Evolutionary conservation across 768 basidiomycete genomes (phyloP).

Genomic region (Cystofilobasidium capitatum): DNA sequence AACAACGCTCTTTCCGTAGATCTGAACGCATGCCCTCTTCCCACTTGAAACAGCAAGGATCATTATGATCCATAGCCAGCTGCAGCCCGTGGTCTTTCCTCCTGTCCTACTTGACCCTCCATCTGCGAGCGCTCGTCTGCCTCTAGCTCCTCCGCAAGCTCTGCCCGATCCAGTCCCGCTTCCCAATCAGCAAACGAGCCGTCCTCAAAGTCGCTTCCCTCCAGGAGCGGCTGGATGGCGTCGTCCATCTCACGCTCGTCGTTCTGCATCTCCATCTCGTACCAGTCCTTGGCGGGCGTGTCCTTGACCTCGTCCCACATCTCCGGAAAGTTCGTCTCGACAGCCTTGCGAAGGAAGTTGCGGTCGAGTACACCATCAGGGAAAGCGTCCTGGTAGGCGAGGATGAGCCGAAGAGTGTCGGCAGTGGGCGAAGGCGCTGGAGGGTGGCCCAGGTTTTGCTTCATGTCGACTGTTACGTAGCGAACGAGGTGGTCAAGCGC

Average conservation of each 20-base stretch:
- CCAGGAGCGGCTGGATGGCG: not conserved
- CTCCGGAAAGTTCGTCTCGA: constrained; percentile 4
- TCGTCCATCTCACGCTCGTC: constrained; percentile 13
- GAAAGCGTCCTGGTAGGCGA: constrained; percentile 4
- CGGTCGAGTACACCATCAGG: not conserved
- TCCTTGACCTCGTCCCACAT: constrained; percentile 7
- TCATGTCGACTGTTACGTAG: constrained; percentile 14
- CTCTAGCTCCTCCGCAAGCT: not conserved
- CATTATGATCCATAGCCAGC: too few relatives aligned
- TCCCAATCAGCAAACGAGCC: not conserved
- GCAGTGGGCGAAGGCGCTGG: constrained; percentile 15
- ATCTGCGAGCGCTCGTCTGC: too few relatives aligned
- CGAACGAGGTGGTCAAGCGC: not conserved
- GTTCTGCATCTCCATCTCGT: constrained; percentile 6
- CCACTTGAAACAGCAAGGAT: too few relatives aligned
- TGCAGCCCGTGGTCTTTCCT: too few relatives aligned
- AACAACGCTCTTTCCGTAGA: too few relatives aligned
- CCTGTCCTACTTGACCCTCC: too few relatives aligned
- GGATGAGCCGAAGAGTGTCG: constrained; percentile 17
- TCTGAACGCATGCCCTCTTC: too few relatives aligned
- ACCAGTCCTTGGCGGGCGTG: constrained; percentile 3
- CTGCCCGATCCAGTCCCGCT: not conserved
- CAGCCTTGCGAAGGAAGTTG: not conserved
- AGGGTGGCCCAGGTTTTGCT: constrained; percentile 10
- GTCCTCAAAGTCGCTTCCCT: not conserved